Percentiles rank a stretch among this genome's conserved stretches.
phyloP scores from a whole-genome alignment of 2,329 filamentous ascomycete genomes.

The Fusarium denticulatum region DNA sequence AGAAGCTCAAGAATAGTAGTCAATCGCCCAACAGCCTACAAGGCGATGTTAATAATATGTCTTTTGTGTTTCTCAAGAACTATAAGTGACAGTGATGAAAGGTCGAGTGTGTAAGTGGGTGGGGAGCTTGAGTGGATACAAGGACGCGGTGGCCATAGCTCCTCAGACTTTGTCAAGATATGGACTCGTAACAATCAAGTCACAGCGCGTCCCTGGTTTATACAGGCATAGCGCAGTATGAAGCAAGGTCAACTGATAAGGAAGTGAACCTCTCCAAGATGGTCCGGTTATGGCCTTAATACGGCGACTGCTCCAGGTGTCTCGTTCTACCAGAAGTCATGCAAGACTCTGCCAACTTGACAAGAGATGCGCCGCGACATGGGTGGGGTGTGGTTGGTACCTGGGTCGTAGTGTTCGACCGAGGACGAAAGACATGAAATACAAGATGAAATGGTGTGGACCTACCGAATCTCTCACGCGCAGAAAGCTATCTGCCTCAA shows the following conservation, averaged over 20 bases:
- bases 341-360: neutral
- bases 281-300: neutral
- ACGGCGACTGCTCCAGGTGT: neutral
- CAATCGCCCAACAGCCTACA: constrained; percentile 65
- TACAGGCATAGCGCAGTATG: neutral
- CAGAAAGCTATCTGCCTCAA: constrained; percentile 80
- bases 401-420: neutral
- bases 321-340: neutral
- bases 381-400: neutral
- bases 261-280: neutral
- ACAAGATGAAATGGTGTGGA: constrained; percentile 34
- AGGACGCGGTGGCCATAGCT: constrained; percentile 35
- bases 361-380: neutral
- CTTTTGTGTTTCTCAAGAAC: neutral
- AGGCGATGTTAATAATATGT: constrained; percentile 49
- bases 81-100: neutral
- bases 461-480: constrained; percentile 85
- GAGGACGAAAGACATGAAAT: neutral
- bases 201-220: constrained; percentile 22
- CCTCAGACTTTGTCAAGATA: neutral
- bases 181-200: constrained; percentile 21
- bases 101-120: constrained; percentile 15
- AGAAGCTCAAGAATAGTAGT: constrained; percentile 82
- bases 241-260: neutral
- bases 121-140: constrained; percentile 25